phyloP scores from a whole-genome alignment of 2,329 filamentous ascomycete genomes.

The Tolypocladium ovalisporum region DNA sequence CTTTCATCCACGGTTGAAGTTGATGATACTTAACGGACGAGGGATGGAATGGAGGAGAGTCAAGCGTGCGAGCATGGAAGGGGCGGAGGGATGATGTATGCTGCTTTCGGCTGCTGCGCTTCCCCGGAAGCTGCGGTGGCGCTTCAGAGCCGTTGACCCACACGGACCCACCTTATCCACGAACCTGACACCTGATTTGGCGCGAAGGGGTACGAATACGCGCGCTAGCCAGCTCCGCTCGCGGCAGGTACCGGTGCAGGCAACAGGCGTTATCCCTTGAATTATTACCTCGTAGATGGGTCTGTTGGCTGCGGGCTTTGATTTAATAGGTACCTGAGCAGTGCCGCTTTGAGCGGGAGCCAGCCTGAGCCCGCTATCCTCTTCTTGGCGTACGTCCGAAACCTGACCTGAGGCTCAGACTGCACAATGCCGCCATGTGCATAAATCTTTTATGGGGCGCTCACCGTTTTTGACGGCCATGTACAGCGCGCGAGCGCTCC shows the following conservation, averaged over 20 bases:
- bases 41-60: not conserved
- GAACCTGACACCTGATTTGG: not conserved
- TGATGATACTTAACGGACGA: not conserved
- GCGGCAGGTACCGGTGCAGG: conserved; percentile 1
- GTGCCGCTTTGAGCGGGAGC: too few relatives aligned
- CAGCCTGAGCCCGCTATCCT: too few relatives aligned
- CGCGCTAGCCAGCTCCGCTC: not conserved
- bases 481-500: too few relatives aligned
- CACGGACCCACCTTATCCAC: not conserved
- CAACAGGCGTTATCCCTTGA: too few relatives aligned
- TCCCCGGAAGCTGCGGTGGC: not conserved
- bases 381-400: too few relatives aligned
- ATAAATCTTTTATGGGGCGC: too few relatives aligned
- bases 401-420: too few relatives aligned
- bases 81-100: not conserved
- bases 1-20: not conserved
- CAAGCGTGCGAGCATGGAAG: not conserved
- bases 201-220: not conserved
- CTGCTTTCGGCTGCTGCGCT: not conserved
- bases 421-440: too few relatives aligned
- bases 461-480: too few relatives aligned
- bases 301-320: too few relatives aligned
- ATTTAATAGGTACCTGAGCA: too few relatives aligned
- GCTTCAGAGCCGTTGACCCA: not conserved
- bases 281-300: too few relatives aligned